Evolutionary conservation across 2,329 filamentous ascomycete species (phyloP).

Genomic region (Penicillium aurantiogriseum): DNA sequence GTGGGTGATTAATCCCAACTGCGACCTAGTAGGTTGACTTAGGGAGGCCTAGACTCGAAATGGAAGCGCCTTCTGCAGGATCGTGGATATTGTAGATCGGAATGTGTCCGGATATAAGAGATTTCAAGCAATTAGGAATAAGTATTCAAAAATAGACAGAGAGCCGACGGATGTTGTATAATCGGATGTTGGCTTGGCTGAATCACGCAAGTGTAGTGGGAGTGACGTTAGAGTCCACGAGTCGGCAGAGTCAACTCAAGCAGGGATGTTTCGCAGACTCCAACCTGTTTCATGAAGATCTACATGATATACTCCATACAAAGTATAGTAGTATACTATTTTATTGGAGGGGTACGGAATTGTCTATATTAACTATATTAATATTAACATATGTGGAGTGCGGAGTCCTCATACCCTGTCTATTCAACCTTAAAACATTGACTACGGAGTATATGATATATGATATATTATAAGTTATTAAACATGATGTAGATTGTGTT

Average conservation of each 20-base stretch:
- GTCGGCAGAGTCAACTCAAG: not conserved
- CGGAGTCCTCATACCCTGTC: not conserved
- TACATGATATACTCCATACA: not conserved
- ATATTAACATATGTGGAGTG: not conserved
- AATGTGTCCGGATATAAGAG: not conserved
- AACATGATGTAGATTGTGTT: not conserved
- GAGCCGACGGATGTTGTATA: not conserved
- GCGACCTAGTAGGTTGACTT: not conserved
- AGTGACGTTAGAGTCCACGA: slow-evolving; percentile 26
- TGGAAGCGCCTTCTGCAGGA: not conserved
- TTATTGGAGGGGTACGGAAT: not conserved
- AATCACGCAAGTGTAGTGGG: slow-evolving; percentile 27
- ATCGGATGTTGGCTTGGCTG: slow-evolving; percentile 5
- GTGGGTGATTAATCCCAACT: slow-evolving; percentile 1
- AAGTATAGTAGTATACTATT: not conserved
- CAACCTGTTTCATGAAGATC: not conserved
- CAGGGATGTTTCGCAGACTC: not conserved
- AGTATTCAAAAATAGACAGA: not conserved
- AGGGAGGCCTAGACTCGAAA: not conserved
- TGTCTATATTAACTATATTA: not conserved
- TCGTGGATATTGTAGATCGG: not conserved
- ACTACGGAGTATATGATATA: not conserved
- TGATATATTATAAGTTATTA: not conserved
- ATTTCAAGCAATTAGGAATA: not conserved
- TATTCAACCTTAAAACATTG: not conserved